A percentile compares a stretch with the other conserved stretches of the same genome.
phyloP scores from a whole-genome alignment of 1,139 yeast genomes.

The Sugiyamaella castrensis region DNA sequence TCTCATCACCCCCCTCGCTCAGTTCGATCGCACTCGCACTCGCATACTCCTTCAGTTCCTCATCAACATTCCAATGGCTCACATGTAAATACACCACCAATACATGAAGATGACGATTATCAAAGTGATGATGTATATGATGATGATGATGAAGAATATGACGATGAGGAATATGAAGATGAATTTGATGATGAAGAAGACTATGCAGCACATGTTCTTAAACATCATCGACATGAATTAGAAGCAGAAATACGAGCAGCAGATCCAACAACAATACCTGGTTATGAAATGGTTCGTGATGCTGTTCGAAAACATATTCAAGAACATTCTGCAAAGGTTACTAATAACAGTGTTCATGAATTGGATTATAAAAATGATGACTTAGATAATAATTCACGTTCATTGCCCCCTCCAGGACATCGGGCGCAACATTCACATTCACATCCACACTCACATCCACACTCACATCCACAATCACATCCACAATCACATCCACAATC shows the following conservation, averaged over 20 bases:
- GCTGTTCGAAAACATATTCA: too few species aligned
- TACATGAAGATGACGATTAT: slow-evolving; percentile 17
- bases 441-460: not conserved
- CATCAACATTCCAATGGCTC: slow-evolving; percentile 5
- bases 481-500: too few species aligned
- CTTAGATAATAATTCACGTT: not conserved
- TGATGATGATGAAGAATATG: slow-evolving; percentile 9
- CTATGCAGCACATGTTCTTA: slow-evolving; percentile 6
- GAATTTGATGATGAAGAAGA: slow-evolving; percentile 3
- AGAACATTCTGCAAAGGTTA: too few species aligned
- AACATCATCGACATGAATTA: slow-evolving; percentile 9
- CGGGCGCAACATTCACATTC: slow-evolving; percentile 2
- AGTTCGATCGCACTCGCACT: slow-evolving; percentile 8
- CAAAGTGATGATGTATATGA: slow-evolving; percentile 12
- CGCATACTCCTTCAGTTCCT: slow-evolving; percentile 18
- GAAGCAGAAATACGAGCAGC: slow-evolving; percentile 1
- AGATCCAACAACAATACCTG: too few species aligned
- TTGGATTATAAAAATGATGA: too few species aligned
- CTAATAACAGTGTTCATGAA: too few species aligned
- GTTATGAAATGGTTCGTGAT: too few species aligned
- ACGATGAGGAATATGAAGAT: not conserved
- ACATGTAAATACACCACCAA: not conserved
- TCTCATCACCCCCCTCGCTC: slow-evolving; percentile 18
- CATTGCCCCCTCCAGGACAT: not conserved
- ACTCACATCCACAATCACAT: too few species aligned